Conservation (phyloP, 345 rosid species). For the Aegle marmelos region DNA sequence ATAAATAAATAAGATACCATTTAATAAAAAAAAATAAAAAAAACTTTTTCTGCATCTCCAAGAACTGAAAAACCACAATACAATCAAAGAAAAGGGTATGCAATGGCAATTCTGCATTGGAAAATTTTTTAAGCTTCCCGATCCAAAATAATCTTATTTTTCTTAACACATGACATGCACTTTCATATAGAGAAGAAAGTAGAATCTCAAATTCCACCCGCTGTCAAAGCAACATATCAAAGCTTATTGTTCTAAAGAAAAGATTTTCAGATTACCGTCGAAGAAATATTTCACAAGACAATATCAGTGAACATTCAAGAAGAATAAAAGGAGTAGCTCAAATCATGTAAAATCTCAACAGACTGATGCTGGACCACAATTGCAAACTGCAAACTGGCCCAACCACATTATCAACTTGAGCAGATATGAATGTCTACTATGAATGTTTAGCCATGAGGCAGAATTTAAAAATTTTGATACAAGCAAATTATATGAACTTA, state of each 20-base stretch:
- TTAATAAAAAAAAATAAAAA: neutral
- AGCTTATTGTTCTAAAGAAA: neutral
- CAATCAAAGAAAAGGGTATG: neutral
- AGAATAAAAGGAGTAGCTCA: neutral
- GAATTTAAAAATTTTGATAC: neutral
- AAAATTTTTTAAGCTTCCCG: neutral
- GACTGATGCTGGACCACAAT: neutral
- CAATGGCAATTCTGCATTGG: neutral
- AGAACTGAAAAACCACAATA: neutral
- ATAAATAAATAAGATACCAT: too few relatives aligned
- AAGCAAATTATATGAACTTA: neutral
- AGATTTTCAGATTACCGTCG: neutral
- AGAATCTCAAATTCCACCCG: neutral
- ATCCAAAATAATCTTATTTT: neutral
- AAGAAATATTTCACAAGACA: neutral
- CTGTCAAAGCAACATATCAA: neutral
- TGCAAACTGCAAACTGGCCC: neutral
- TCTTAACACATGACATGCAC: neutral
- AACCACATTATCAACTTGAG: neutral
- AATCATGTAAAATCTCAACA: neutral
- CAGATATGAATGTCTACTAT: neutral
- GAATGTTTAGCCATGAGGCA: neutral
- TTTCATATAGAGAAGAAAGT: neutral
- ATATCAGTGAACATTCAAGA: neutral
- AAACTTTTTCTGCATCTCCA: neutral